Base-by-base conservation (phyloP, 2,329 filamentous ascomycete genomes). In the Herpotrichia juniperi region DNA sequence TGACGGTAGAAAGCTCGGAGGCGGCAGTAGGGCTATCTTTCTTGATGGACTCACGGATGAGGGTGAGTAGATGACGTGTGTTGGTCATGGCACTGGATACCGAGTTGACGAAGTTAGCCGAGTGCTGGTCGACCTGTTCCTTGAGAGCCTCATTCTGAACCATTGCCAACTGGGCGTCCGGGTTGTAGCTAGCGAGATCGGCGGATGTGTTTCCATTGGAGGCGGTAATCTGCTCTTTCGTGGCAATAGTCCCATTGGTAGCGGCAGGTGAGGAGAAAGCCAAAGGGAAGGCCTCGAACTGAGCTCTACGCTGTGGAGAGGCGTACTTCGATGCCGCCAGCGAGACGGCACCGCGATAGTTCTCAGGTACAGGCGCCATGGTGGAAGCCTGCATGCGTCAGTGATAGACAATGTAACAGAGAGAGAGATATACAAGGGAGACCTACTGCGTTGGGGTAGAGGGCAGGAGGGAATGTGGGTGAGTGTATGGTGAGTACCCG, bases 171-270 rank as follows among this genome's bases (percentile, higher is more conserved):
- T 67, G 51, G 1, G 58, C 53, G 43, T 54, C 57, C 1, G 55
- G 6, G 34, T 62, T 58, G 28, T 49, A 32, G 14, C 9, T 19
- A 14, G 14, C 34, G n/a, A 22, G n/a, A 5, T 24, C 12, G 48
- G 24, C 19, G n/a, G 6, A 11, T 9, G n/a, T 16, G 16, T 3
- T 16, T 5, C 26, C 37, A 5, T 17, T n/a, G 21, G 50, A 22
- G n/a, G 61, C 54, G 10, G 57, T 56, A n/a, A 64, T 57, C 50
- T 71, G 68, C 47, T 67, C 54, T 30, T 57, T 64, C 6, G 62
- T 66, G 3, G 63, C 63, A 34, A 67, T 59, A n/a, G 54, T 46
- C 32, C 34, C 34, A 37, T 37, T 37, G 11, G 31, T 48, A 24
- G 46, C 17, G 2, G 35, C 24, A 14, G 35, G 44, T 19, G 32